Base-by-base conservation (phyloP, 225 moss, liverwort and hornwort species). In the Physcomitrellopsis africana region DNA sequence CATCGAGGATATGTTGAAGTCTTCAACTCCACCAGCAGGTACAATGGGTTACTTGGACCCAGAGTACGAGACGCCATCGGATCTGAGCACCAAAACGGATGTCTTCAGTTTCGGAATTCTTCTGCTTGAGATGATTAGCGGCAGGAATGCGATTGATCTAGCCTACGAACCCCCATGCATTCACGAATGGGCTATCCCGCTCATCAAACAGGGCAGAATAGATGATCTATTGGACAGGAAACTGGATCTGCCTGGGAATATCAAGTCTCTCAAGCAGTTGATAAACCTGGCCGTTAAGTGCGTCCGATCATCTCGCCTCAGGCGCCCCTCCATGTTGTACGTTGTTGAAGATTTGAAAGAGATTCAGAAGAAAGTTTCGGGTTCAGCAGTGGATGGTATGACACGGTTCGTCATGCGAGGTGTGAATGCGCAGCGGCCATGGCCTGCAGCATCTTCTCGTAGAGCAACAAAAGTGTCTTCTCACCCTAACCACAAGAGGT, bases 41-140 rank as follows among this genome's bases (percentile, higher is more conserved):
- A 91, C 88, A 0, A 84, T 91, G 86, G 91, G 91, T 0, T 91
- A 91, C 10, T 64, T 91, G 19, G 91, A 91, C 57, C 91, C 91
- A 0, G 87, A 83, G 63, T 91, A 91, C 17, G 91, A 91, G 51
- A 88, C 88, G 0, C 84, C 91, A 1, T 79, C 83, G 2, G 83
- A 88, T 49, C 68, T 91, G 65, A 91, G 91, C 65, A 86, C 91
- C 7, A 91, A 91, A 63, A 84, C 86, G 0, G 91, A 91, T 37
- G 91, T 91, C 7, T 91, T 91, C 82, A 91, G 91, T 43, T 90
- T 88, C 8, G 90, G 90, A 0, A 83, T 90, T 44, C 74, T 90
- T 2, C 63, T 90, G 4, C 80, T 91, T 22, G 91, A 91, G 63
- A 81, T 91, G 11, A 72, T 85, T 16, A 91, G 91, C 46, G 91